Evolutionary conservation across 2,329 filamentous ascomycete genomes (phyloP).

Genomic region (Botrytis pseudocinerea): DNA sequence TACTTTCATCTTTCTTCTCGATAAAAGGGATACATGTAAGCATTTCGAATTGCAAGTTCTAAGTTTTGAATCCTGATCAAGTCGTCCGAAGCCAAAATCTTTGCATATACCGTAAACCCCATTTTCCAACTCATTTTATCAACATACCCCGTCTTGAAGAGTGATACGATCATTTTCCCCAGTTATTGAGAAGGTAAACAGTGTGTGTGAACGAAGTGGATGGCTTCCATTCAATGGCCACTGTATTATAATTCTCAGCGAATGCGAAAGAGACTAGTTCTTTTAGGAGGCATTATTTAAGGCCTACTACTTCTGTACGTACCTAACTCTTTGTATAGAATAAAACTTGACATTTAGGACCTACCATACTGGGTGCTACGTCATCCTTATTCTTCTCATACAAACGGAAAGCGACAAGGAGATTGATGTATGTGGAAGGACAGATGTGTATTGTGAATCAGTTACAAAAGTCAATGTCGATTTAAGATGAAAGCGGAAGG

Average conservation of each 20-base stretch:
- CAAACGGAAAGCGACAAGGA: neutral
- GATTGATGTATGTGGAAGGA: neutral
- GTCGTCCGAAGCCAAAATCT: neutral
- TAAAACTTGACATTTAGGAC: too few species aligned
- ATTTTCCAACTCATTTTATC: neutral
- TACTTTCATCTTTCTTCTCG: neutral
- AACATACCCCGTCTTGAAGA: neutral
- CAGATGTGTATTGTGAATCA: neutral
- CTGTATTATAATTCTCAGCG: too few species aligned
- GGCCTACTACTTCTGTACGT: too few species aligned
- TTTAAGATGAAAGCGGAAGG: neutral
- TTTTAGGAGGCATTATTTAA: too few species aligned
- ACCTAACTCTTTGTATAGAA: too few species aligned
- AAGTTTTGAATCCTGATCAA: neutral
- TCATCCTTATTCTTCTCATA: too few species aligned
- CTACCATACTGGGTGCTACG: too few species aligned
- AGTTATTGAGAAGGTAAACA: too few species aligned
- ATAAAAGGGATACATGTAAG: accelerated
- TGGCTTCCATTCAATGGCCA: too few species aligned
- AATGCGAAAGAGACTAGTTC: too few species aligned
- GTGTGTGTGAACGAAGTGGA: too few species aligned
- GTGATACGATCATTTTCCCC: neutral
- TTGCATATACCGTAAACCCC: neutral
- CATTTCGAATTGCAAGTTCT: neutral
- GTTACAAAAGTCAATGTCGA: neutral